A percentile compares a stretch with the other conserved stretches of the same genome.
Conservation (phyloP, 805 yeast genomes). For the Cyberlindnera mrakii region DNA sequence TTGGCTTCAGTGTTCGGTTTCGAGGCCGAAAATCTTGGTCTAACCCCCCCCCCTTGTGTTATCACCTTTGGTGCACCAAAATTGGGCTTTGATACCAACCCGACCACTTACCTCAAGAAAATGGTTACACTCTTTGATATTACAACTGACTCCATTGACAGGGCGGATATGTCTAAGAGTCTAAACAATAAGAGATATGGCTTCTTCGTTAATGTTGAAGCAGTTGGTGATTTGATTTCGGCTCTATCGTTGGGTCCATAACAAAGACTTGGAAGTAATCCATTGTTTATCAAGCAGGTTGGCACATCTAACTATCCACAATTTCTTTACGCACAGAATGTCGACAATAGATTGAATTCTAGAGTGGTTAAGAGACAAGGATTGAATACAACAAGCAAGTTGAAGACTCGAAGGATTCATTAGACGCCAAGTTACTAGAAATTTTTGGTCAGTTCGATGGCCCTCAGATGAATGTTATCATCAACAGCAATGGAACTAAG, state of each 20-base stretch:
- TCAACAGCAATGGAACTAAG: too few relatives aligned
- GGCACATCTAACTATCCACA: neutral
- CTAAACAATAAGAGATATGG: neutral
- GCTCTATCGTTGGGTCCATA: neutral
- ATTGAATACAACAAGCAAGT: neutral
- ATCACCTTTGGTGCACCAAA: slow-evolving; percentile 1
- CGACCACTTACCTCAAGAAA: neutral
- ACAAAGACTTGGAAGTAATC: neutral
- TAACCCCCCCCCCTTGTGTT: neutral
- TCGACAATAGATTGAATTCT: neutral
- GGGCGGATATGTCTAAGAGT: neutral
- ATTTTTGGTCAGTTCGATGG: too few relatives aligned
- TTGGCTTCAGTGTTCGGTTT: neutral
- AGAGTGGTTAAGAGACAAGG: neutral
- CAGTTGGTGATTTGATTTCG: neutral
- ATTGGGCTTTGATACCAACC: neutral
- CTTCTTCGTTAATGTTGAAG: neutral
- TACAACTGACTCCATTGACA: neutral
- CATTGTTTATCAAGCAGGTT: neutral
- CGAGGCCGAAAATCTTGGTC: neutral
- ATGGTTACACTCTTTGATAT: neutral
- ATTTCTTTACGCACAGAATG: neutral
- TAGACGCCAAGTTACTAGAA: neutral
- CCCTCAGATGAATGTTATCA: too few relatives aligned
- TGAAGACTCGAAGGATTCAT: neutral